Base-by-base conservation (phyloP, 2,329 filamentous ascomycete species). In the Huntiella savannae region DNA sequence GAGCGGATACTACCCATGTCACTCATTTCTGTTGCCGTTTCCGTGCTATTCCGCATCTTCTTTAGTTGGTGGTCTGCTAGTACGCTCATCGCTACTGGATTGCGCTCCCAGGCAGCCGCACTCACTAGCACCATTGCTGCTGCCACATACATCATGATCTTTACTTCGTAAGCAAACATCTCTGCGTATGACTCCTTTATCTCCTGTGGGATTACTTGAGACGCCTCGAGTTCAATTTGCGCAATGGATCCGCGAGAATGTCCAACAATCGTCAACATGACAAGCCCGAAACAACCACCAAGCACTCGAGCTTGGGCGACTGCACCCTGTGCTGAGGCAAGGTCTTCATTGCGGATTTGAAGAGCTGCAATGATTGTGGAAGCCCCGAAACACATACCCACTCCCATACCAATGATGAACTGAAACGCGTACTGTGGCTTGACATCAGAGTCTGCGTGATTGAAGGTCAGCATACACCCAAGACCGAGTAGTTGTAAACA, bases 301-400 rank as follows among this genome's bases (percentile, higher is more conserved):
- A 78, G 59, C 0, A 77, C 69, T 11, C 75, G 66, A 1, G 70
- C 66, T 56, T 79, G 74, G 1, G 74, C 70, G 7, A 77, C 63
- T 4, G 72, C 67, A 0, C 73, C 75, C 52, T 77, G 72, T 0
- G 71, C 72, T 2, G 72, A 69, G 1, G 74, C 73, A 43, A 73
- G 61, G 46, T 73, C 67, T 13, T 64, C 59, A 0, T 69, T 64
- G 3, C 62, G 59, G 40, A 74, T 64, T 40, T 51, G 42, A 11
- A 75, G 62, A 40, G 68, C 69, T 2, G 70, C 71, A 53, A 75
- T 68, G 48, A 77, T 72, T 0, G 72, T 75, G 5, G 68, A 68
- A 2, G 68, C 65, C 0, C 69, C 70, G 51, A 75, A 70, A 7
- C 67, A 70, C 12, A 77, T 62, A 0, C 74, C 74, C 12, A 76